phyloP scores from a whole-genome alignment of 2,329 filamentous ascomycete genomes.

The Calonectria hongkongensis region DNA sequence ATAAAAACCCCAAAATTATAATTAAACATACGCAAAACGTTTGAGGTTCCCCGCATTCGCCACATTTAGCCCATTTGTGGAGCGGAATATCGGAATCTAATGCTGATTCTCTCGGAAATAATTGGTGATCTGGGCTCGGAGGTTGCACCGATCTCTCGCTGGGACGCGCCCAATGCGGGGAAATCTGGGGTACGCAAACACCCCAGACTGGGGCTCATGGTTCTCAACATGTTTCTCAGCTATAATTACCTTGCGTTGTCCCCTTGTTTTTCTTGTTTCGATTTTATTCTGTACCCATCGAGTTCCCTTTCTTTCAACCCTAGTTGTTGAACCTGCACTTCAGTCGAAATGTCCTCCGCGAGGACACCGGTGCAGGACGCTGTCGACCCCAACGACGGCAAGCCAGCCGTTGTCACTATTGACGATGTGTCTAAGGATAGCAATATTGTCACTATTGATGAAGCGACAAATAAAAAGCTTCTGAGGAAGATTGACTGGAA shows the following conservation, averaged over 20 bases:
- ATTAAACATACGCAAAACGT: background rate
- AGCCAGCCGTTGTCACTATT: constrained; percentile 31
- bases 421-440: constrained; percentile 23
- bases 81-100: constrained; percentile 24
- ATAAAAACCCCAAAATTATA: background rate
- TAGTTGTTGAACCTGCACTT: background rate
- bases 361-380: background rate
- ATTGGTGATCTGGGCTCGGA: background rate
- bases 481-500: constrained; percentile 50
- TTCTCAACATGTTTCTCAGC: background rate
- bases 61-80: background rate
- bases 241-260: constrained; percentile 20
- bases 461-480: constrained; percentile 41
- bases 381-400: background rate
- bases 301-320: background rate
- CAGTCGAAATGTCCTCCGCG: constrained; percentile 8
- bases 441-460: constrained; percentile 31
- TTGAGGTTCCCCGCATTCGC: no score
- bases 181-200: constrained; percentile 30
- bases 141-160: constrained; percentile 18
- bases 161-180: constrained; percentile 24
- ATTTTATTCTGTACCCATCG: background rate
- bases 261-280: background rate
- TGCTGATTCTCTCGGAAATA: constrained; percentile 17
- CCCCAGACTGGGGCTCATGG: background rate